Evolutionary conservation across 2,329 filamentous ascomycete genomes (phyloP), one percentile per base, ranked within the genome.

Genomic region (Pseudogymnoascus sp.): DNA sequence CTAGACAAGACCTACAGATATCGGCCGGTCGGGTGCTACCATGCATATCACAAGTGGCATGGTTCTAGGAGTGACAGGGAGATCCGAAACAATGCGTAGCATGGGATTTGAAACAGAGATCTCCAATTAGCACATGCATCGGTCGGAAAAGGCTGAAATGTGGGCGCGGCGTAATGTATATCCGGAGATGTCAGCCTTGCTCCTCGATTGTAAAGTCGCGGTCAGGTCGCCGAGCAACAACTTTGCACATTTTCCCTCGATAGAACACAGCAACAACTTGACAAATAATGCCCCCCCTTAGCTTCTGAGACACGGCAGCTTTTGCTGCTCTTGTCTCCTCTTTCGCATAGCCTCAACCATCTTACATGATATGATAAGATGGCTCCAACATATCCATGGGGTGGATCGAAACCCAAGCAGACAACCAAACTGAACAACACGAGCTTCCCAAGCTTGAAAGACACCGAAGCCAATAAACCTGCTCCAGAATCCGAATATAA

Each of bases 401-500:
- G 69, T 67, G 37, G 24, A 50, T 38, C 62, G 12, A 62, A 40
- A 38, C 22, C 59, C 60, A 35, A 41, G 50, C 73, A 71, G 68
- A 72, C 71, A 66, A 33, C 63, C 62, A 66, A 64, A 66, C 64
- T 67, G 69, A 68, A 79, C 74, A 75, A 81, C 70, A 74, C 80
- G 71, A 82, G 75, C 70, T 82, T 82, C 68, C 80, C 82, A 64
- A 82, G 79, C 66, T 78, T 83, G 67, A 78, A 77, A 68, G 74
- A 77, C 67, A 71, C 74, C 64, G 76, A 37, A 40, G 59, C 31
- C 40, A 65, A 60, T 65, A 74, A 78, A 64, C 69, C 76, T 59
- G 72, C 73, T 46, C 72, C 76, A 60, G 83, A 78, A 68, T 82
- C 82, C 14, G 79, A 92, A 72, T 96, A 97, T 77, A 85, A 87